A percentile compares a stretch with the other conserved stretches of the same genome.
Evolutionary conservation across 2,329 filamentous ascomycete genomes (phyloP).

Genomic region (Colletotrichum scovillei): DNA sequence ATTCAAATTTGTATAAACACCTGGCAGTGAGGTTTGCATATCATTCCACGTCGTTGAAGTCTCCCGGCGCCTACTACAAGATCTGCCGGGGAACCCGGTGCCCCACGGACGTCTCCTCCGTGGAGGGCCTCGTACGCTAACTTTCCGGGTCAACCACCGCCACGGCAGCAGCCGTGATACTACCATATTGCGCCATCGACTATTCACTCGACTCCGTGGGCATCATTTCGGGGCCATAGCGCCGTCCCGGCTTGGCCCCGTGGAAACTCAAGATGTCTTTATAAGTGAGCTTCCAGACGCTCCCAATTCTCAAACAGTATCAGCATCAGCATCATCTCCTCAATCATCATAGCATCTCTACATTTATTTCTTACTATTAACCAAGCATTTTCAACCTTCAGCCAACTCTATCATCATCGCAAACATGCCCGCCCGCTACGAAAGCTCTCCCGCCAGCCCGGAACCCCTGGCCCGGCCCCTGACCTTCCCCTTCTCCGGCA

Average conservation of each 20-base stretch:
- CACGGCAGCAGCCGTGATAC: not conserved
- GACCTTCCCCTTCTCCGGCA: conserved; percentile 61
- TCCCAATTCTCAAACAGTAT: not conserved
- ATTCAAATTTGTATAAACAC: no score
- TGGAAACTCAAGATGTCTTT: not conserved
- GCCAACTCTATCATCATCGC: not conserved
- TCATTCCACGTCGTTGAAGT: not conserved
- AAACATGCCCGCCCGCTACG: conserved; percentile 20
- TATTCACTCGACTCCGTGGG: not conserved
- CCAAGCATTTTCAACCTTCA: not conserved
- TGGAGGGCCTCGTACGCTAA: not conserved
- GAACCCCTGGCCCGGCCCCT: conserved; percentile 55
- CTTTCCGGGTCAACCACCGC: not conserved
- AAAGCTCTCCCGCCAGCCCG: conserved; percentile 8
- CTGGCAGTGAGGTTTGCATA: not conserved
- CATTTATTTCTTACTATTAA: not conserved
- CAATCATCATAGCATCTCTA: not conserved
- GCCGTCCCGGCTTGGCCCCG: not conserved
- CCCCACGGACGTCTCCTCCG: not conserved
- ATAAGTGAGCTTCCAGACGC: not conserved
- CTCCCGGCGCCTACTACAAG: not conserved
- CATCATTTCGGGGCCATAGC: not conserved
- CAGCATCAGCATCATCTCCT: not conserved
- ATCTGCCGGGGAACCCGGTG: not conserved
- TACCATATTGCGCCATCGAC: no score